Percentiles rank a stretch among this genome's conserved stretches.
These are phyloP conservation scores for Trypanosomatidae sp. DNA, from an alignment of 208 protist species.

Conservation along the genomic window DNA sequence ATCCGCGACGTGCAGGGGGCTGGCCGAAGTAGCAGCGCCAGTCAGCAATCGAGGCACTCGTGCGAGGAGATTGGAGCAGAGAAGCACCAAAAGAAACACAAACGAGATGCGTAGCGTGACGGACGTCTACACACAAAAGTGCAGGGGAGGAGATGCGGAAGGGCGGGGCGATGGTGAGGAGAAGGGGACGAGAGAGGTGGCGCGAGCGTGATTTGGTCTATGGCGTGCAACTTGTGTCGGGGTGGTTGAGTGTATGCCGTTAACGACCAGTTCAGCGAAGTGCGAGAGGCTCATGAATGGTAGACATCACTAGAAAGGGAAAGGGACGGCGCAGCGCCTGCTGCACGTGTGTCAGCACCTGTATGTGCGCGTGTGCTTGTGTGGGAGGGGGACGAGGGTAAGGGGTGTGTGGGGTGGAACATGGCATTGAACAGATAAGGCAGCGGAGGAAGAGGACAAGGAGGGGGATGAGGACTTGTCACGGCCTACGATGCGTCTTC, in stretches of 20 bases:
- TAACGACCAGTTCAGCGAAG: background rate
- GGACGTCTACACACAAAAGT: background rate
- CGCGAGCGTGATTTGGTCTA: background rate
- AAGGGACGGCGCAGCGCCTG: background rate
- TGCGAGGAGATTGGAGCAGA: background rate
- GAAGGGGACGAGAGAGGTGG: background rate
- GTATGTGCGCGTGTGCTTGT: background rate
- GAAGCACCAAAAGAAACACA: background rate
- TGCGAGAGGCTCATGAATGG: background rate
- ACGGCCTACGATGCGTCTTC: background rate
- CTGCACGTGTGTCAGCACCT: background rate
- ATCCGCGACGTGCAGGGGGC: constrained; percentile 24
- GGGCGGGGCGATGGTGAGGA: background rate
- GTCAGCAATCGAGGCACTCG: background rate
- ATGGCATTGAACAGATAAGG: background rate
- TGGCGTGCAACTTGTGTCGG: background rate
- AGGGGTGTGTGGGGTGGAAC: background rate
- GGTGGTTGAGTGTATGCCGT: background rate
- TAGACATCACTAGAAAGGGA: background rate
- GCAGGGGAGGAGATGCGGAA: background rate
- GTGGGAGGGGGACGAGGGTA: background rate
- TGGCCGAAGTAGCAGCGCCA: background rate
- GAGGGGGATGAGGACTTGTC: background rate
- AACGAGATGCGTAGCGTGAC: background rate
- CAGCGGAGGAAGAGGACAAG: background rate